Evolutionary conservation across 768 basidiomycete genomes (phyloP).

Genomic region (Boletus bicolor): DNA sequence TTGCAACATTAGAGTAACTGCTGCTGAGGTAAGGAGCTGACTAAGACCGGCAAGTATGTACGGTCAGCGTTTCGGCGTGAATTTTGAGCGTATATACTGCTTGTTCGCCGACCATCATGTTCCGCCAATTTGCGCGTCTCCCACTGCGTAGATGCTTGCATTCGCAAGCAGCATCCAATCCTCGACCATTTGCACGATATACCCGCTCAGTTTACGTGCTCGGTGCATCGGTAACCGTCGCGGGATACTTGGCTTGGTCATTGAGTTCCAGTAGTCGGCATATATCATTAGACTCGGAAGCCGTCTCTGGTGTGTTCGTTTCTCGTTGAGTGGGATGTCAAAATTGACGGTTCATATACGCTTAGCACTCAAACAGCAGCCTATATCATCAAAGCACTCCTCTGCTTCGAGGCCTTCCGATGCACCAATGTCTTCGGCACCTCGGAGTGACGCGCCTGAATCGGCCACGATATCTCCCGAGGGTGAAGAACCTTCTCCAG

Average conservation of each 20-base stretch:
- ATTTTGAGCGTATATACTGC: constrained; percentile 17
- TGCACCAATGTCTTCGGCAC: constrained; percentile 11
- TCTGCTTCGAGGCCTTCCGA: constrained; percentile 17
- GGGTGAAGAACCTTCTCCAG: constrained; percentile 7
- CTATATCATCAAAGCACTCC: background rate
- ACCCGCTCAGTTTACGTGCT: constrained; percentile 33
- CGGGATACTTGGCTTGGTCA: constrained; percentile 49
- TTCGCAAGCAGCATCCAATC: constrained; percentile 33
- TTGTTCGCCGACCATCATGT: constrained; percentile 38
- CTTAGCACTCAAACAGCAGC: constrained; percentile 21
- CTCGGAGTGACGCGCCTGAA: constrained; percentile 21
- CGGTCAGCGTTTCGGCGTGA: constrained; percentile 11
- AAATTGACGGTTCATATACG: background rate
- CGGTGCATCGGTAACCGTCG: constrained; percentile 43
- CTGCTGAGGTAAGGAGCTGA: constrained; percentile 24
- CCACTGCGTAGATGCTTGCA: constrained; percentile 53
- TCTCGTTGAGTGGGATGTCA: background rate
- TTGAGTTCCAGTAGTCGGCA: constrained; percentile 39
- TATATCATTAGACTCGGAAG: constrained; percentile 48
- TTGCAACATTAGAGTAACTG: background rate
- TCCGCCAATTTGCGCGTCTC: constrained; percentile 51
- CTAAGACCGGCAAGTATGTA: constrained; percentile 12
- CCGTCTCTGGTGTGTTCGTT: constrained; percentile 23
- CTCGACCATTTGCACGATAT: constrained; percentile 25
- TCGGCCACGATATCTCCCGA: background rate